These are phyloP conservation scores for Kluyveromyces sp. DNA, from an alignment of 1,139 yeast species.

Conservation along the genomic window DNA sequence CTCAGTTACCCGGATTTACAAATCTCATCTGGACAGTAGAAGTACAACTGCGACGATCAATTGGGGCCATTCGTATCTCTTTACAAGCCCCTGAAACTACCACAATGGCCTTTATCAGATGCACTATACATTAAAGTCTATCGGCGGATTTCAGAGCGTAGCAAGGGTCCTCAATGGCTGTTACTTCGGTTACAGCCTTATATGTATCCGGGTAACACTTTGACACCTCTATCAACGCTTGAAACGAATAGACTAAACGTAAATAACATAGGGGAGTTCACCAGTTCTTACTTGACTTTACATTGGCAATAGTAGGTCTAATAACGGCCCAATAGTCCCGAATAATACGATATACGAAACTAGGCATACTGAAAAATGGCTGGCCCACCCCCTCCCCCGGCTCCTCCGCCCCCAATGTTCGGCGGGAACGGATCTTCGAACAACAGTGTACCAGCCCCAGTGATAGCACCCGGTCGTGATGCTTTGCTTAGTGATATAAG, in stretches of 20 bases:
- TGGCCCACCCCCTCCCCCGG: conserved; percentile 33
- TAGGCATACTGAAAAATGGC: conserved; percentile 13
- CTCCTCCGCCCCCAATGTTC: conserved; percentile 25
- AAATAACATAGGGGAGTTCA: not conserved
- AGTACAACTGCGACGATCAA: too few relatives aligned
- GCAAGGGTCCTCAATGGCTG: too few relatives aligned
- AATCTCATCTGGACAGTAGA: too few relatives aligned
- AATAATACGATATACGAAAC: too few relatives aligned
- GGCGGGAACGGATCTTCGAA: conserved; percentile 9
- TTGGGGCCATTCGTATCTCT: too few relatives aligned
- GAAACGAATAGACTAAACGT: not conserved
- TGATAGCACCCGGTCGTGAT: conserved; percentile 46
- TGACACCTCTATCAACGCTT: not conserved
- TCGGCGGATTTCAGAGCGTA: too few relatives aligned
- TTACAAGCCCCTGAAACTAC: too few relatives aligned
- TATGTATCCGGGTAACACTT: not conserved
- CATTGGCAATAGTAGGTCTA: not conserved
- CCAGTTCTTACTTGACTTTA: not conserved
- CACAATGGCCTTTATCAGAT: too few relatives aligned
- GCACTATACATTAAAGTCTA: too few relatives aligned
- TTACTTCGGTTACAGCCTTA: too few relatives aligned
- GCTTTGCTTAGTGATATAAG: conserved; percentile 84
- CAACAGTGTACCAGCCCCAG: conserved; percentile 17
- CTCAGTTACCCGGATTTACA: too few relatives aligned
- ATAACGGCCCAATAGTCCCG: not conserved